Percentiles rank a stretch among this genome's conserved stretches.
phyloP scores from a whole-genome alignment of 148 eudicot species.

The Chenopodium formosanum region DNA sequence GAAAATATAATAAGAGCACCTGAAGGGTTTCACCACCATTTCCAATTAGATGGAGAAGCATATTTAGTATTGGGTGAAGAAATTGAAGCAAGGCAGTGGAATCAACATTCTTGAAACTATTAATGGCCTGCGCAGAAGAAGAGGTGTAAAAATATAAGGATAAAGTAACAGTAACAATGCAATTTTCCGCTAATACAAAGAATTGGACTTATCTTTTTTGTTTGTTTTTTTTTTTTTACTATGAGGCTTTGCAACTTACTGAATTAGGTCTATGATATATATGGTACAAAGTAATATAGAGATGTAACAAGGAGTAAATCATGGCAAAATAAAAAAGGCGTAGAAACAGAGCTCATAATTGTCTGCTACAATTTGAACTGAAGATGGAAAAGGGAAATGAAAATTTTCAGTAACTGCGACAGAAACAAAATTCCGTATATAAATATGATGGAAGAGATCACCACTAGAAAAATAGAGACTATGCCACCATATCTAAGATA shows the following conservation, averaged over 20 bases:
- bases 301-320: not conserved
- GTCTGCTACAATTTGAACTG: not conserved
- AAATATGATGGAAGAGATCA: not conserved
- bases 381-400: not conserved
- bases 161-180: not conserved
- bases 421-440: not conserved
- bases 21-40: conserved; percentile 99
- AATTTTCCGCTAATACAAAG: not conserved
- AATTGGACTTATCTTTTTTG: not conserved
- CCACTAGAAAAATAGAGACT: not conserved
- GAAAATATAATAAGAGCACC: conserved; percentile 35
- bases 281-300: not conserved
- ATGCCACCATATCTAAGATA: not conserved
- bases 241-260: not conserved
- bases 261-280: not conserved
- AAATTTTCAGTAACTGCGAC: too few species aligned
- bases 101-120: conserved; percentile 99
- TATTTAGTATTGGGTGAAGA: conserved; percentile 94
- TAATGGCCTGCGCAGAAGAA: conserved; percentile 73
- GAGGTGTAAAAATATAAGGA: not conserved
- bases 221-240: too few species aligned
- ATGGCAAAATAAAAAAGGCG: not conserved
- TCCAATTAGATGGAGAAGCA: conserved; percentile 99
- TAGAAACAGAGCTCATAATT: not conserved
- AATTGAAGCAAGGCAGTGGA: conserved; percentile 98